Percentiles rank a stretch among this genome's conserved stretches.
Conservation (phyloP, 169 alveolate species). For the Cryptosporidium sp. region DNA sequence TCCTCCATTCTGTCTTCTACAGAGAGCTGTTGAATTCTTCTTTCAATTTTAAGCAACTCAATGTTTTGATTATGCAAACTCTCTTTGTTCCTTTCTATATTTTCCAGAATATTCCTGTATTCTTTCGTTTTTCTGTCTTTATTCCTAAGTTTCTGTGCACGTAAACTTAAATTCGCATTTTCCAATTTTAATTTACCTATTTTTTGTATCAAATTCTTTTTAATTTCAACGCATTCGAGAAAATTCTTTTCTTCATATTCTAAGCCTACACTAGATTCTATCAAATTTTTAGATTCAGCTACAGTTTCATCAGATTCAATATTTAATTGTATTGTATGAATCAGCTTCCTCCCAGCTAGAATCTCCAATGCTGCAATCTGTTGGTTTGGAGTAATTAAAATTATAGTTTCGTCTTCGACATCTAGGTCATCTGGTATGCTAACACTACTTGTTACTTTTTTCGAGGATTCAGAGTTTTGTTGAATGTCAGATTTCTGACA, state of each 20-base stretch:
- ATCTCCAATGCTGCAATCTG: conserved; percentile 40
- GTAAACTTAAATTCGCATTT: conserved; percentile 24
- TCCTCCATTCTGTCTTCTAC: conserved; percentile 4
- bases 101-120: conserved; percentile 21
- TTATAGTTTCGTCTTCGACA: neutral
- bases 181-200: conserved; percentile 44
- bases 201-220: conserved; percentile 24
- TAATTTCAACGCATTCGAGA: conserved; percentile 21
- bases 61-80: conserved; percentile 1
- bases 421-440: neutral
- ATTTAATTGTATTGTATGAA: conserved; percentile 17
- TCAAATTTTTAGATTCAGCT: neutral
- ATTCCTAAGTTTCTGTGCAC: conserved; percentile 26
- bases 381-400: conserved; percentile 13
- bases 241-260: conserved; percentile 18
- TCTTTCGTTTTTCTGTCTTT: conserved; percentile 20
- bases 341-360: conserved; percentile 7
- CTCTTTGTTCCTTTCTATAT: conserved; percentile 30
- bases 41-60: conserved; percentile 30
- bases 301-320: neutral
- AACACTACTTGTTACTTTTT: neutral
- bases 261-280: conserved; percentile 1
- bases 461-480: neutral
- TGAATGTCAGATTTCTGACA: neutral
- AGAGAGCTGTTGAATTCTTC: conserved; percentile 52